A percentile compares a stretch with the other conserved stretches of the same genome.
phyloP scores from a whole-genome alignment of 2,329 filamentous ascomycete genomes.

The Aspergillus texensis region DNA sequence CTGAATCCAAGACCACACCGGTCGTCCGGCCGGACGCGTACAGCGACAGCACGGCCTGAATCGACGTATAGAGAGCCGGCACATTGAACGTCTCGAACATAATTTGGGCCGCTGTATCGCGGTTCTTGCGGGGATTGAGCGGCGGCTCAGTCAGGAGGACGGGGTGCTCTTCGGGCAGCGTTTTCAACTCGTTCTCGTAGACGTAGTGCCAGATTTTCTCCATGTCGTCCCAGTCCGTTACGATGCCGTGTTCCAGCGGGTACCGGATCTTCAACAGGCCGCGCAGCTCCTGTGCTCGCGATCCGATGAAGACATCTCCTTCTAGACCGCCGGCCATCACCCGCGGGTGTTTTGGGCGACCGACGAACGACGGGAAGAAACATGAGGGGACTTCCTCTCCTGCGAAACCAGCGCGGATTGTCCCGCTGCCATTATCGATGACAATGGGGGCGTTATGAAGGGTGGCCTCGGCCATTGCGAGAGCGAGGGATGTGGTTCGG shows the following conservation, averaged over 20 bases:
- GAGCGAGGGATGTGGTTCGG: slow-evolving; percentile 21
- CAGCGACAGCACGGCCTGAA: slow-evolving; percentile 92
- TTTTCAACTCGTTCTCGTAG: slow-evolving; percentile 94
- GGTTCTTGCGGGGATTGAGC: slow-evolving; percentile 91
- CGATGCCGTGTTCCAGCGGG: slow-evolving; percentile 94
- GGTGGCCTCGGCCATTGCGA: slow-evolving; percentile 62
- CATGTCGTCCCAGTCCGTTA: slow-evolving; percentile 99
- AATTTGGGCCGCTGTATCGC: slow-evolving; percentile 94
- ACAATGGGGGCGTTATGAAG: slow-evolving; percentile 98
- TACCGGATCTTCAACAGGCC: slow-evolving; percentile 95
- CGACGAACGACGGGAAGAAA: slow-evolving; percentile 96
- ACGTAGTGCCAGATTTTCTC: slow-evolving; percentile 99
- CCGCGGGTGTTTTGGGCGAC: slow-evolving; percentile 89
- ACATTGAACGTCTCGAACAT: slow-evolving; percentile 99
- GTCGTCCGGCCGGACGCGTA: slow-evolving; percentile 96
- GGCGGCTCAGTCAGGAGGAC: slow-evolving; percentile 95
- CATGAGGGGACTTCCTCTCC: slow-evolving; percentile 95
- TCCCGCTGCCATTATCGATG: slow-evolving; percentile 97
- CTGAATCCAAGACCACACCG: slow-evolving; percentile 91
- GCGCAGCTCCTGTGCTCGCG: slow-evolving; percentile 85
- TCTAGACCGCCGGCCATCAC: slow-evolving; percentile 96
- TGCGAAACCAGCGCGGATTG: slow-evolving; percentile 94
- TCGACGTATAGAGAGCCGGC: slow-evolving; percentile 91
- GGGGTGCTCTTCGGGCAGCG: slow-evolving; percentile 96
- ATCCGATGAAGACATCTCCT: slow-evolving; percentile 95